These are phyloP conservation scores for Aspergillus wentii DNA, from an alignment of 495 filamentous ascomycete genomes.

Conservation along the genomic window DNA sequence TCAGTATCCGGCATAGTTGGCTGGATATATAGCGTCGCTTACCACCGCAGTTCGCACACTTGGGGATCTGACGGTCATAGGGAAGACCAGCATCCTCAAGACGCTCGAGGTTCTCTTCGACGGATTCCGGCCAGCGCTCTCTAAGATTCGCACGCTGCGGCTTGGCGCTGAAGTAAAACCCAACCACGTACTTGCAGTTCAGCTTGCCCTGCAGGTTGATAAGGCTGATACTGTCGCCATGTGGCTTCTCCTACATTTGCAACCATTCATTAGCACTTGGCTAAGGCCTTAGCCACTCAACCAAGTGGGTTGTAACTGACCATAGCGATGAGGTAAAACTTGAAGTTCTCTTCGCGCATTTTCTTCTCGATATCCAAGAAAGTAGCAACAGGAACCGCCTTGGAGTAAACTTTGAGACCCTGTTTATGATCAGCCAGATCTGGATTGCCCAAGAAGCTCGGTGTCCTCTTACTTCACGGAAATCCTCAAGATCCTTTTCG, in stretches of 20 bases:
- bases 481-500: conserved; percentile 65
- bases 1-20: conserved; percentile 11
- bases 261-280: conserved; percentile 1
- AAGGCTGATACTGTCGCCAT: conserved; percentile 59
- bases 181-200: conserved; percentile 69
- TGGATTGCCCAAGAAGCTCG: not conserved
- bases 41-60: conserved; percentile 68
- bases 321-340: conserved; percentile 69
- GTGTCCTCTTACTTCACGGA: conserved; percentile 64
- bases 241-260: conserved; percentile 45
- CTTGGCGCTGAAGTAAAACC: conserved; percentile 59
- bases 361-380: conserved; percentile 68
- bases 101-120: conserved; percentile 70
- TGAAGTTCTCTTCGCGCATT: conserved; percentile 60
- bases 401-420: conserved; percentile 67
- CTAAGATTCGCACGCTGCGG: conserved; percentile 56
- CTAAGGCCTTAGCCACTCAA: not conserved
- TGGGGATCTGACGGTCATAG: conserved; percentile 58
- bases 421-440: conserved; percentile 23
- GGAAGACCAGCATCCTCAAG: conserved; percentile 67
- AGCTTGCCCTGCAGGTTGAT: conserved; percentile 82
- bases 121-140: conserved; percentile 58
- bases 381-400: conserved; percentile 60
- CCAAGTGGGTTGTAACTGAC: conserved; percentile 21
- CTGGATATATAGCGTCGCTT: conserved; percentile 8